phyloP scores from a whole-genome alignment of 140 eudicot species.

The Cichorium intybus region DNA sequence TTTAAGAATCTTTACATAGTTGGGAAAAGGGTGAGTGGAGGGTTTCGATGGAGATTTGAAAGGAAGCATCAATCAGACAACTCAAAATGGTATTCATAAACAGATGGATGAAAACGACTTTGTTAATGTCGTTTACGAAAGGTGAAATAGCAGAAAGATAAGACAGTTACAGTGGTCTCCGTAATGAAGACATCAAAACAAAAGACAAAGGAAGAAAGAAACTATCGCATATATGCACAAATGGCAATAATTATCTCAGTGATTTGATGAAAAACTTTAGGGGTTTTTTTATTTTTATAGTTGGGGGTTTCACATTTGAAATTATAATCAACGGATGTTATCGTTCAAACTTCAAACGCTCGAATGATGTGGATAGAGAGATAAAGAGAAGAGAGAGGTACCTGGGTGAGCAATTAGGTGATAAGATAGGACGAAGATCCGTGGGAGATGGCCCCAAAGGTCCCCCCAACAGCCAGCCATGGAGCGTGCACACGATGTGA shows the following conservation, averaged over 20 bases:
- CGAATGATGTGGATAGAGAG: conserved; percentile 29
- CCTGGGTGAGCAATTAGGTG: conserved; percentile 26
- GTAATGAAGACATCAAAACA: conserved; percentile 8
- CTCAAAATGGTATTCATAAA: conserved; percentile 1
- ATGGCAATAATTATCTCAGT: conserved; percentile 3
- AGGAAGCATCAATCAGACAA: conserved; percentile 16
- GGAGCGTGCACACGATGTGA: conserved; percentile 15
- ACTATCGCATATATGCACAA: conserved; percentile 11
- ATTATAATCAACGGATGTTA: conserved; percentile 4
- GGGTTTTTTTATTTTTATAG: no score
- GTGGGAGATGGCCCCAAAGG: conserved; percentile 37
- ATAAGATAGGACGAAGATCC: conserved; percentile 39
- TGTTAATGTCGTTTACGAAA: conserved; percentile 20
- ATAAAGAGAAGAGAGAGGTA: conserved; percentile 2
- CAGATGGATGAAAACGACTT: conserved; percentile 29
- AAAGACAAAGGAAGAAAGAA: background rate
- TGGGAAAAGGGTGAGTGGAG: background rate
- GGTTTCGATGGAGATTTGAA: conserved; percentile 11
- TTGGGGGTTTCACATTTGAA: background rate
- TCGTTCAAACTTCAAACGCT: background rate
- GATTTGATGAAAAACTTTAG: background rate
- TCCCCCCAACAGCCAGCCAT: conserved; percentile 36
- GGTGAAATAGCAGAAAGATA: conserved; percentile 10
- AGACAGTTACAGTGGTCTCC: conserved; percentile 28
- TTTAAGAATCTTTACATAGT: background rate